phyloP scores from a whole-genome alignment of 2,329 filamentous ascomycete genomes.

The Canariomyces notabilis region DNA sequence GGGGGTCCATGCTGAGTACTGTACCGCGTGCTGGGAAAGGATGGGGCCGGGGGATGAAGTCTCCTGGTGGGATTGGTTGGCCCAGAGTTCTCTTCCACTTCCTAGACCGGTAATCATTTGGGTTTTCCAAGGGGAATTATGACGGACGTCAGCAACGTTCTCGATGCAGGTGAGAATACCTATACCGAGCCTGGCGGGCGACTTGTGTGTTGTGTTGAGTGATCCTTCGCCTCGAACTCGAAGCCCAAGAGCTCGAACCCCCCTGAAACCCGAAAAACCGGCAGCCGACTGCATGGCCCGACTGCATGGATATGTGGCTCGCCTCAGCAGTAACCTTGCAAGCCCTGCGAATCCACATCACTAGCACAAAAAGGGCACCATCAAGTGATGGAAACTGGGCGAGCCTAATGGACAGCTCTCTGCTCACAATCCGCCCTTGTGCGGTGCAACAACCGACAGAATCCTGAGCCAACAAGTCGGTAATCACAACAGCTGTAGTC shows the following conservation, averaged over 20 bases:
- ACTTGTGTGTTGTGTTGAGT: conserved; percentile 17
- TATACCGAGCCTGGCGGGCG: background rate
- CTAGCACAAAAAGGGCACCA: conserved; percentile 19
- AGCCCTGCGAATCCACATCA: conserved; percentile 13
- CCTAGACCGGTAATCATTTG: conserved; percentile 9
- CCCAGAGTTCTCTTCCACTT: conserved; percentile 12
- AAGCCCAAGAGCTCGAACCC: conserved; percentile 12
- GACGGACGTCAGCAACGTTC: conserved; percentile 11
- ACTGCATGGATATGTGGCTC: conserved; percentile 18
- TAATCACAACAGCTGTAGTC: no score
- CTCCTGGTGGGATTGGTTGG: conserved; percentile 25
- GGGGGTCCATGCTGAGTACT: conserved; percentile 23
- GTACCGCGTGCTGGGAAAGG: conserved; percentile 25
- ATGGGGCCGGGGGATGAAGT: conserved; percentile 24
- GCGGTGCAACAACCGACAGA: no score
- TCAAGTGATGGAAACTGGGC: conserved; percentile 1
- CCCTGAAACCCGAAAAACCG: conserved; percentile 17
- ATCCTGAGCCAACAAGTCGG: no score
- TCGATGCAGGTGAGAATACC: conserved; percentile 4
- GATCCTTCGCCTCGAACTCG: conserved; percentile 8
- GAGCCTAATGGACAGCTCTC: conserved; percentile 1
- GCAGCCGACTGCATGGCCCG: conserved; percentile 20
- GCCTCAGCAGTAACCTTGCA: conserved; percentile 17
- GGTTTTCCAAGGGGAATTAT: conserved; percentile 6
- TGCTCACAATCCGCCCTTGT: background rate